Evolutionary conservation across 2,329 filamentous ascomycete genomes (phyloP).

Genomic region (Mycosphaerelloides madeirae): DNA sequence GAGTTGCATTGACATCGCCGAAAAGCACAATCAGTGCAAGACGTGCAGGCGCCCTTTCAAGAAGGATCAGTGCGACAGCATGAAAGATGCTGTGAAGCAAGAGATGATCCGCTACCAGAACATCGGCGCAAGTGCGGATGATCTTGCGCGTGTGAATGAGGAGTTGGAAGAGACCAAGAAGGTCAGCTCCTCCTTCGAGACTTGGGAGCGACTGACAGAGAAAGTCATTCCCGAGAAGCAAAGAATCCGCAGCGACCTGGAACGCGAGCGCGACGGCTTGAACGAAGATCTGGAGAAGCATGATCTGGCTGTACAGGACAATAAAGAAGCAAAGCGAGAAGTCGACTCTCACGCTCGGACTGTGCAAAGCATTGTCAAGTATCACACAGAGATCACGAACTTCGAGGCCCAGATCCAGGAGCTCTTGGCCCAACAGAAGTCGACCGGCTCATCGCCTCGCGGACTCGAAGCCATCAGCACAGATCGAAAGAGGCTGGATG

Average conservation of each 20-base stretch:
- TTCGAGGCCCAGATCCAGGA: conserved; percentile 70
- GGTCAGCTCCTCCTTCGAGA: conserved; percentile 66
- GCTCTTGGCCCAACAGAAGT: conserved; percentile 70
- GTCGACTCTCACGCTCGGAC: conserved; percentile 72
- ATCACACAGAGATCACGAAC: conserved; percentile 65
- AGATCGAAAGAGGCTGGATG: conserved; percentile 61
- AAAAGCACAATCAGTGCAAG: conserved; percentile 67
- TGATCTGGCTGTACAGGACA: conserved; percentile 61
- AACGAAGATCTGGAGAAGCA: conserved; percentile 52
- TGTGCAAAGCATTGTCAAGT: conserved; percentile 69
- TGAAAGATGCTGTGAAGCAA: conserved; percentile 58
- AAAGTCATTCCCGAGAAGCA: conserved; percentile 67
- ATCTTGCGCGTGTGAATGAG: conserved; percentile 57
- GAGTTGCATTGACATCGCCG: conserved; percentile 41
- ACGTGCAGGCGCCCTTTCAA: conserved; percentile 70
- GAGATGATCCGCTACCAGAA: conserved; percentile 7
- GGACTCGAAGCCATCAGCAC: conserved; percentile 81
- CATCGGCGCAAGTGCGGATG: conserved; percentile 36
- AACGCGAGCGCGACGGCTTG: conserved; percentile 35
- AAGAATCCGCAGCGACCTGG: conserved; percentile 56
- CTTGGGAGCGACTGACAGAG: conserved; percentile 62
- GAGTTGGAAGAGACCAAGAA: conserved; percentile 48
- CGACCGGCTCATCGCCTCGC: conserved; percentile 54
- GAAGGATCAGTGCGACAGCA: conserved; percentile 55
- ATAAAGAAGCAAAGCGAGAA: conserved; percentile 63